Evolutionary conservation across 139 green algal species (phyloP), one percentile per base, ranked within the genome.

Genomic region (Chlamydomonas schloesseri): DNA sequence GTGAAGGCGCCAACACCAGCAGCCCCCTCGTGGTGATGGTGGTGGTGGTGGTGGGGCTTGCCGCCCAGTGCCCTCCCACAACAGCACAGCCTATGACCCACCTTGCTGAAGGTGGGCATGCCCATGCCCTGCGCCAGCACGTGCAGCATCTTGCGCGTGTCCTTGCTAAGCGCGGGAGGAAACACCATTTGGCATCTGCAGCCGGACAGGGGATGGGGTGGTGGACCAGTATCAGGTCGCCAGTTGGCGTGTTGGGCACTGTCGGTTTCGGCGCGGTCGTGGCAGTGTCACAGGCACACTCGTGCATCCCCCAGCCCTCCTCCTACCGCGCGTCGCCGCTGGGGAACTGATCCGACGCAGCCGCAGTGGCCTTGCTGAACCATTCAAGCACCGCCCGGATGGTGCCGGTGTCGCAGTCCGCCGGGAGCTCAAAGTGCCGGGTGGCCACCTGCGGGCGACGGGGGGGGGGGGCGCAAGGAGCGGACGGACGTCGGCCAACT

Each of bases 51-150:
- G n/a, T n/a, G n/a, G n/a, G n/a, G n/a, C n/a, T n/a, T n/a, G n/a
- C n/a, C n/a, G n/a, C n/a, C n/a, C n/a, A n/a, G n/a, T n/a, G n/a
- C n/a, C n/a, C n/a, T n/a, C n/a, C n/a, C n/a, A n/a, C n/a, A n/a
- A n/a, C n/a, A n/a, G n/a, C n/a, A 50, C 42, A 50, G 6, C 42
- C 8, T 13, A 50, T 50, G n/a, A n/a, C n/a, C 4, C 24, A 86
- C 80, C 67, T 70, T 77, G 80, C 80, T 86, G 31, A 86, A 78
- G 33, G 67, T 86, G 31, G 67, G 80, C 24, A 86, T 50, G 20
- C 29, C 4, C 33, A 78, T 20, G 36, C 29, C 70, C 53, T 86
- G 50, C 11, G 80, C 80, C n/a, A 78, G 24, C 33, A 37, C 23
- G 80, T 86, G 80, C 8, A 86, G 31, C 36, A 67, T 47, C 69